Evolutionary conservation across 23 red algal genomes (phyloP), one percentile per base, ranked within the genome.

Genomic region (Gracilaria gracilis): DNA sequence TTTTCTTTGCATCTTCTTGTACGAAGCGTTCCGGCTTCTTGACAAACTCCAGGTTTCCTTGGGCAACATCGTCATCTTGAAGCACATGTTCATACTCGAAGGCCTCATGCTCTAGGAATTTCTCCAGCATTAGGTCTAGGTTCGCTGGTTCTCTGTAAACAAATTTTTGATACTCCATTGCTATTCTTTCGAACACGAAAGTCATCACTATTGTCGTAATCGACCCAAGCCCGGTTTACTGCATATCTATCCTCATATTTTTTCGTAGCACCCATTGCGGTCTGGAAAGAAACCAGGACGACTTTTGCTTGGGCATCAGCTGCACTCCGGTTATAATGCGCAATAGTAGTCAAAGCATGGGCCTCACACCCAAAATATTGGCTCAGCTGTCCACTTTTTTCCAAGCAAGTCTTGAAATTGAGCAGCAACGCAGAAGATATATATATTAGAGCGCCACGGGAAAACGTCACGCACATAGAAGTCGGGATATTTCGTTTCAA

Each of bases 1-100:
- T 25, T 81, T 47, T 81, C 48, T 89, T 89, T 20, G 74, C 61
- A 57, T 89, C 70, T 19, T 38, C 27, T 5, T 79, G 55, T 4
- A 89, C 53, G 33, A 46, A 57, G 16, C 49, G 76, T 34, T 61
- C 74, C 15, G 69, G 62, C 57, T 89, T 89, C 70, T 21, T 25
- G 14, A 44, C 29, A 16, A 46, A 40, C 61, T 89, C 85, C 55
- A 48, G 3, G 44, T 77, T 72, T 5, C 61, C 71, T 53, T 88
- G 84, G 5, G 53, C 70, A 46, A 89, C 71, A 23, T 89, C 85
- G 65, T 89, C 70, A 77, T 89, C 71, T 32, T 89, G 72, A 53
- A 89, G 80, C 21, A 77, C 85, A 76, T 89, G 40, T n/a, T 89
- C 85, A 79, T 76, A 89, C 72, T 89, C 85, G 9, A 89, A 44